These are phyloP conservation scores for Fusarium temperatum DNA, from an alignment of 2,329 filamentous ascomycete genomes.

Conservation along the genomic window DNA sequence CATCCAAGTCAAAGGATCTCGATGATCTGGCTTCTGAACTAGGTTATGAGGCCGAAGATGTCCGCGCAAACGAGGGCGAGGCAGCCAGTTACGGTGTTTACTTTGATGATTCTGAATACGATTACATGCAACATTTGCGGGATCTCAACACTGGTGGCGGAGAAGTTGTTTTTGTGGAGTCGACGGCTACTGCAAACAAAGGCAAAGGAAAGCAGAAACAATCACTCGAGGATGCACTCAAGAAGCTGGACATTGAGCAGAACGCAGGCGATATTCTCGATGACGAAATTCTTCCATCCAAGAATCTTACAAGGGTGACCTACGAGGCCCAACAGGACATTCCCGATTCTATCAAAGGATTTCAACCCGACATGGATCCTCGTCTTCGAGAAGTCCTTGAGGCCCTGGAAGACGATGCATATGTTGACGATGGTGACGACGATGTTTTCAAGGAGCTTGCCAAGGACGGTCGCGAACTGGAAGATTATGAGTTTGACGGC, in stretches of 20 bases:
- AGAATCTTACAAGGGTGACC: slow-evolving; percentile 77
- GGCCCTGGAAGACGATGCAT: slow-evolving; percentile 94
- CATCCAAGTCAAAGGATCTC: slow-evolving; percentile 69
- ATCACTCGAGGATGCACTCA: slow-evolving; percentile 83
- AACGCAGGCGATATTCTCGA: slow-evolving; percentile 70
- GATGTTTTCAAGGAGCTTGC: slow-evolving; percentile 83
- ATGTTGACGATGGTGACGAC: slow-evolving; percentile 88
- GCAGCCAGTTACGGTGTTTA: slow-evolving; percentile 93
- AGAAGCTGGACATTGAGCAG: slow-evolving; percentile 66
- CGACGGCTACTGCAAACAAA: slow-evolving; percentile 70
- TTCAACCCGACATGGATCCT: slow-evolving; percentile 98
- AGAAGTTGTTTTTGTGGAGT: slow-evolving; percentile 84
- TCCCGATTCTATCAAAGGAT: slow-evolving; percentile 89
- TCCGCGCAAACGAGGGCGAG: slow-evolving; percentile 93
- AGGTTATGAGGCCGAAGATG: slow-evolving; percentile 68
- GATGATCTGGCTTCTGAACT: slow-evolving; percentile 81
- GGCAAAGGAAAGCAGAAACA: slow-evolving; percentile 79
- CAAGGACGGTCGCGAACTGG: slow-evolving; percentile 75
- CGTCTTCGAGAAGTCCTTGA: slow-evolving; percentile 89
- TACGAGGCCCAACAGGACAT: slow-evolving; percentile 95
- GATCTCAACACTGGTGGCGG: slow-evolving; percentile 81
- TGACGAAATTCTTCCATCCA: slow-evolving; percentile 79
- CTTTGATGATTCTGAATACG: slow-evolving; percentile 94
- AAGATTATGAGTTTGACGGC: slow-evolving; percentile 82
- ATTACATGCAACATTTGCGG: slow-evolving; percentile 99